phyloP scores from a whole-genome alignment of 352 stramenopile species.

The Pilasporangium apinafurcum region DNA sequence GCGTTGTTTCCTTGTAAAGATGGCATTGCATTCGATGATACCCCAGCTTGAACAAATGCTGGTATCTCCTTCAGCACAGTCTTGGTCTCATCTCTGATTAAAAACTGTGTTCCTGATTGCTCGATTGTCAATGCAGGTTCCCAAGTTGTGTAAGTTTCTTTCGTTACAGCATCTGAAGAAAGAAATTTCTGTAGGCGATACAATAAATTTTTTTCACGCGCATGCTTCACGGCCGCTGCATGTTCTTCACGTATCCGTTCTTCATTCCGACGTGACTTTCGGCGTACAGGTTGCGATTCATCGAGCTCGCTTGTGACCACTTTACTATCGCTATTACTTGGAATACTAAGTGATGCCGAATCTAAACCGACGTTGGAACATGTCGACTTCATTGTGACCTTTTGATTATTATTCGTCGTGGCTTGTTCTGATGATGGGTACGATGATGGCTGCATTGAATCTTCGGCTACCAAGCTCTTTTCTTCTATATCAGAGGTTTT shows the following conservation, averaged over 20 bases:
- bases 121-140: conserved; percentile 4
- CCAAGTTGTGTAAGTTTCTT: too few relatives aligned
- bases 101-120: conserved; percentile 15
- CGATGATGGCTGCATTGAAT: too few relatives aligned
- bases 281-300: conserved; percentile 20
- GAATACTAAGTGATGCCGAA: background rate
- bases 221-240: conserved; percentile 49
- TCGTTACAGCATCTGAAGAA: conserved; percentile 8
- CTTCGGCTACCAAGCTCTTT: too few relatives aligned
- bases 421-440: too few relatives aligned
- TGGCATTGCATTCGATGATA: too few relatives aligned
- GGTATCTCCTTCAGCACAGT: conserved; percentile 4
- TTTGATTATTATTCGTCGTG: too few relatives aligned
- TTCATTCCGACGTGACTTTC: conserved; percentile 63
- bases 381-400: too few relatives aligned
- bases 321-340: conserved; percentile 33
- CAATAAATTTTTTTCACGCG: conserved; percentile 49
- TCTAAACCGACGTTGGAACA: too few relatives aligned
- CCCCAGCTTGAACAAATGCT: conserved; percentile 13
- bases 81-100: conserved; percentile 12
- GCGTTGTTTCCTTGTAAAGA: background rate
- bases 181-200: conserved; percentile 47
- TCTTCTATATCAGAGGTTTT: too few relatives aligned
- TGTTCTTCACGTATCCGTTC: conserved; percentile 65
- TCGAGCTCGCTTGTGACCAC: conserved; percentile 15